Percentiles rank a stretch among this genome's conserved stretches.
Conservation (phyloP, 768 basidiomycete species). For the Tulasnella sp. region DNA sequence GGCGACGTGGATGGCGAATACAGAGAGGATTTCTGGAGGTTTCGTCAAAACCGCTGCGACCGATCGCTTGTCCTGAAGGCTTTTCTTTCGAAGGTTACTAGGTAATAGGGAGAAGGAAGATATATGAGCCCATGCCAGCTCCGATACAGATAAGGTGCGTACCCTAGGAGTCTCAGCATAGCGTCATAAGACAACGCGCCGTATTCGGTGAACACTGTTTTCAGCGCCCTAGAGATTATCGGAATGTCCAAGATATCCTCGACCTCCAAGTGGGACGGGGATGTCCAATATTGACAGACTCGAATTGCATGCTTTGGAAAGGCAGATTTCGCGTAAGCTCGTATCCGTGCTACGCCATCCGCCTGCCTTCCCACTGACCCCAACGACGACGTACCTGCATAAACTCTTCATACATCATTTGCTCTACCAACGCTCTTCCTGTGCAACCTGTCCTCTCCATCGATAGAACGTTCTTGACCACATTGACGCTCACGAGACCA, state of each 20-base stretch:
- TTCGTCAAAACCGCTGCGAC: conserved; percentile 57
- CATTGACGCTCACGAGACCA: conserved; percentile 64
- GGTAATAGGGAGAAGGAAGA: background rate
- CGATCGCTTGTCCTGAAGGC: background rate
- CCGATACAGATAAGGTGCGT: background rate
- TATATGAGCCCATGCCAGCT: background rate
- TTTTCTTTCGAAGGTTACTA: background rate
- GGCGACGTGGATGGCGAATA: conserved; percentile 43
- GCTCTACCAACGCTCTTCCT: conserved; percentile 38
- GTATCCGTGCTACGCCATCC: background rate
- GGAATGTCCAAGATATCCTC: conserved; percentile 52
- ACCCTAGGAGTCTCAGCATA: background rate
- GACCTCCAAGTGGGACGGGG: conserved; percentile 52
- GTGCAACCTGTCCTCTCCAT: conserved; percentile 38
- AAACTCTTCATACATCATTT: conserved; percentile 40
- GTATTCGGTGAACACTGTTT: conserved; percentile 16
- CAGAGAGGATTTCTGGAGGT: conserved; percentile 64
- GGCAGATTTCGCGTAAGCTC: too few relatives aligned
- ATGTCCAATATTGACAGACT: conserved; percentile 57
- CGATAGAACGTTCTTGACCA: conserved; percentile 50
- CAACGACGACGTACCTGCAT: conserved; percentile 40
- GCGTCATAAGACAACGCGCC: background rate
- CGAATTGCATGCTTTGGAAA: conserved; percentile 51
- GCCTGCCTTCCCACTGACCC: background rate
- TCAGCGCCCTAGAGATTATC: conserved; percentile 45